These are phyloP conservation scores for Galium porrigens DNA, from an alignment of 305 asterid species.

Conservation along the genomic window DNA sequence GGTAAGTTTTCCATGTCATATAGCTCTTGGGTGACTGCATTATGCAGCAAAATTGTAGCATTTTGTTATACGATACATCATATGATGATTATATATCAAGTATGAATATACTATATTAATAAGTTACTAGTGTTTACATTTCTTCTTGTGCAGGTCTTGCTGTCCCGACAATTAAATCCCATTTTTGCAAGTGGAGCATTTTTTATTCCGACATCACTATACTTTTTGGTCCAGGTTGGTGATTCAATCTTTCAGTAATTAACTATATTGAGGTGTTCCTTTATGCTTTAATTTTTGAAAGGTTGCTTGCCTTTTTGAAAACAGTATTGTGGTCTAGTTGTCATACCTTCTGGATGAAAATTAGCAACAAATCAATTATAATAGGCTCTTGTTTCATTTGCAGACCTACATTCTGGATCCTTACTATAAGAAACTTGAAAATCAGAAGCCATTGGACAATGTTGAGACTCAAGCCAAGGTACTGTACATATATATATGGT, in stretches of 20 bases:
- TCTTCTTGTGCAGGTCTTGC: conserved; percentile 44
- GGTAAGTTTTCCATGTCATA: conserved; percentile 22
- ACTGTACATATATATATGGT: conserved; percentile 10
- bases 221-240: conserved; percentile 67
- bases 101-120: background rate
- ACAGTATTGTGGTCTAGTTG: background rate
- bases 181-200: conserved; percentile 69
- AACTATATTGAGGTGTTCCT: background rate
- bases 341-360: background rate
- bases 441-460: conserved; percentile 49
- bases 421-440: conserved; percentile 58
- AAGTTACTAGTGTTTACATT: background rate
- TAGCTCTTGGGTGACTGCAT: conserved; percentile 1
- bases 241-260: conserved; percentile 6
- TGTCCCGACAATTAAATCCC: conserved; percentile 51
- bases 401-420: conserved; percentile 75
- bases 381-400: background rate
- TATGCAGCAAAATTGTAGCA: background rate
- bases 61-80: background rate
- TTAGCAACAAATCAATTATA: background rate
- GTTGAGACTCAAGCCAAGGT: conserved; percentile 57
- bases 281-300: background rate
- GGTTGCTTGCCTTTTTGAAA: background rate
- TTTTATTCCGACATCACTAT: conserved; percentile 63
- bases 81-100: background rate